phyloP scores from a whole-genome alignment of 352 stramenopile genomes.

The Phytopythium cucurbitacearum region DNA sequence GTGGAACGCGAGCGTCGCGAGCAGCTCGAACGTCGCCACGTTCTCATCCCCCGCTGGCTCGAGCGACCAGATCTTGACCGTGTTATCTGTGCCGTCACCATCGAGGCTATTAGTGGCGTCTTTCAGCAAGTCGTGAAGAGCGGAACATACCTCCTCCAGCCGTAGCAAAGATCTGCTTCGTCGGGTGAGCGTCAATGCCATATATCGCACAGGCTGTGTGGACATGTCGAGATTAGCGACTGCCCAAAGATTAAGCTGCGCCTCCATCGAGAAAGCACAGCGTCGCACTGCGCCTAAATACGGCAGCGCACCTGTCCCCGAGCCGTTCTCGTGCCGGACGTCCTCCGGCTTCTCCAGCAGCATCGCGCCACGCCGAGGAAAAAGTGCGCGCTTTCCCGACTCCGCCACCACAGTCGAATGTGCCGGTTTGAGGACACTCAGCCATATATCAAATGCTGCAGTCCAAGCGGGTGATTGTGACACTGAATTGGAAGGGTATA shows the following conservation, averaged over 20 bases:
- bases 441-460: no score
- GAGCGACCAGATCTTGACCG: slow-evolving; percentile 84
- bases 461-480: no score
- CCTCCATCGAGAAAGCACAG: slow-evolving; percentile 3
- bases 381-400: slow-evolving; percentile 5
- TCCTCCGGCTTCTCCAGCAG: slow-evolving; percentile 77
- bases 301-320: slow-evolving; percentile 43
- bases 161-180: slow-evolving; percentile 63
- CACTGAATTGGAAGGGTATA: no score
- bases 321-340: slow-evolving; percentile 72
- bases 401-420: background rate
- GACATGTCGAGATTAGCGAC: background rate
- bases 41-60: slow-evolving; percentile 22
- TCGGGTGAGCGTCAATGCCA: slow-evolving; percentile 79
- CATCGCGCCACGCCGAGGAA: slow-evolving; percentile 27
- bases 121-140: background rate
- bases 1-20: slow-evolving; percentile 78
- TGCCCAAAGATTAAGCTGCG: background rate
- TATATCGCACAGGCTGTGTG: slow-evolving; percentile 74
- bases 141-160: slow-evolving; percentile 50
- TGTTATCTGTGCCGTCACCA: slow-evolving; percentile 34
- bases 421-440: no score
- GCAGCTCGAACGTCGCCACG: slow-evolving; percentile 69
- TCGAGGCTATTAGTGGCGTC: background rate
- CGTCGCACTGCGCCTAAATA: slow-evolving; percentile 4